Conservation (phyloP, 2,329 filamentous ascomycete genomes). For the Arachnomyces sp. region DNA sequence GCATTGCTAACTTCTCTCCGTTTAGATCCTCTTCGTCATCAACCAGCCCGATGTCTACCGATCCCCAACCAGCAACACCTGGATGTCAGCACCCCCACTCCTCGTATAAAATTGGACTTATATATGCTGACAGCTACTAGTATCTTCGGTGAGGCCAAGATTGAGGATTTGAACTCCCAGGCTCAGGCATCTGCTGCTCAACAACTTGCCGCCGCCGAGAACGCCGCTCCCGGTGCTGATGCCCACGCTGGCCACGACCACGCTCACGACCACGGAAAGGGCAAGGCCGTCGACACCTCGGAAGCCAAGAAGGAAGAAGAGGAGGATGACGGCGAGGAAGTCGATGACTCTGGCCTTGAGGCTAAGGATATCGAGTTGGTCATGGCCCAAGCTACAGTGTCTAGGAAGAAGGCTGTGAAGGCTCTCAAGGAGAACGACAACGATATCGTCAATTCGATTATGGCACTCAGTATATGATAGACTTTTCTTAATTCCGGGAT, state of each 20-base stretch:
- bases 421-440: constrained; percentile 95
- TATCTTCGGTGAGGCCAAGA: constrained; percentile 99
- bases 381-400: constrained; percentile 95
- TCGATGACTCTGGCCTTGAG: constrained; percentile 88
- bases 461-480: constrained; percentile 77
- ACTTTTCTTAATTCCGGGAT: no score
- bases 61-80: constrained; percentile 98
- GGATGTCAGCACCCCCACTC: constrained; percentile 65
- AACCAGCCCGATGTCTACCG: constrained; percentile 99
- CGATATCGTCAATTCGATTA: constrained; percentile 99
- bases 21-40: constrained; percentile 96
- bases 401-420: constrained; percentile 97
- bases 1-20: constrained; percentile 13
- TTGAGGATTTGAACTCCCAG: constrained; percentile 98
- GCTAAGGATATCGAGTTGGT: constrained; percentile 99
- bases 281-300: constrained; percentile 51
- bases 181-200: constrained; percentile 92
- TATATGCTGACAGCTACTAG: constrained; percentile 41
- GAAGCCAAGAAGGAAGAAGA: constrained; percentile 59
- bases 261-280: constrained; percentile 46
- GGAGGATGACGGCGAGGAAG: constrained; percentile 91
- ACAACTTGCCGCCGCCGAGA: constrained; percentile 76
- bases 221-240: constrained; percentile 47
- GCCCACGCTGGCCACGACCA: constrained; percentile 55
- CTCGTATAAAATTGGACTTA: constrained; percentile 12